Evolutionary conservation across 2,329 filamentous ascomycete species (phyloP).

Genomic region (Zasmidium angulare): DNA sequence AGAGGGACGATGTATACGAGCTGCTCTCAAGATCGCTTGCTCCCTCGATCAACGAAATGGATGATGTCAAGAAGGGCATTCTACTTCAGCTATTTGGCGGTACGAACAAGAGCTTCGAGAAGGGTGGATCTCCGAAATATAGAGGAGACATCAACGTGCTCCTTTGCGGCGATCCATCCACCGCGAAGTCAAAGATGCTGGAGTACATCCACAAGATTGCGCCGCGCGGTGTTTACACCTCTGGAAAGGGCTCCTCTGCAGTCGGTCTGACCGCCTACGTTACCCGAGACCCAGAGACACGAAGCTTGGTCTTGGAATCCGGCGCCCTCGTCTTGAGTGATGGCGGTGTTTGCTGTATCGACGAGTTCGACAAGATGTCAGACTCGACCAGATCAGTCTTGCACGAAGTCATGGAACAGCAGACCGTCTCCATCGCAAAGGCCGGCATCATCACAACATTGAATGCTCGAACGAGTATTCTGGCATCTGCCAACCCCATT

Average conservation of each 20-base stretch:
- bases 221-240: conserved; percentile 78
- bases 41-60: conserved; percentile 95
- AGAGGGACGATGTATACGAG: conserved; percentile 86
- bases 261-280: conserved; percentile 78
- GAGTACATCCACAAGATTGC: conserved; percentile 97
- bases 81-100: conserved; percentile 94
- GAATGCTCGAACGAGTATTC: conserved; percentile 91
- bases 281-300: conserved; percentile 71
- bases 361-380: conserved; percentile 80
- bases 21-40: conserved; percentile 86
- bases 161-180: conserved; percentile 95
- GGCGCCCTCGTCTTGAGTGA: conserved; percentile 72
- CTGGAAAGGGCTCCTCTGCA: conserved; percentile 72
- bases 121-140: conserved; percentile 92
- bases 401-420: conserved; percentile 80
- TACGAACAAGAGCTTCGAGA: conserved; percentile 96
- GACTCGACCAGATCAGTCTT: conserved; percentile 71
- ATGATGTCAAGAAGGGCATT: conserved; percentile 98
- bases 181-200: conserved; percentile 90
- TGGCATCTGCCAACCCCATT: conserved; percentile 96
- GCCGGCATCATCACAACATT: conserved; percentile 82
- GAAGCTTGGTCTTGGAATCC: conserved; percentile 72
- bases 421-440: conserved; percentile 76
- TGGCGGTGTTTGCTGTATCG: conserved; percentile 74
- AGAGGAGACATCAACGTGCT: conserved; percentile 97